phyloP scores from a whole-genome alignment of 192 early-diverging fungal genomes.

The Haplosporangium gracile region DNA sequence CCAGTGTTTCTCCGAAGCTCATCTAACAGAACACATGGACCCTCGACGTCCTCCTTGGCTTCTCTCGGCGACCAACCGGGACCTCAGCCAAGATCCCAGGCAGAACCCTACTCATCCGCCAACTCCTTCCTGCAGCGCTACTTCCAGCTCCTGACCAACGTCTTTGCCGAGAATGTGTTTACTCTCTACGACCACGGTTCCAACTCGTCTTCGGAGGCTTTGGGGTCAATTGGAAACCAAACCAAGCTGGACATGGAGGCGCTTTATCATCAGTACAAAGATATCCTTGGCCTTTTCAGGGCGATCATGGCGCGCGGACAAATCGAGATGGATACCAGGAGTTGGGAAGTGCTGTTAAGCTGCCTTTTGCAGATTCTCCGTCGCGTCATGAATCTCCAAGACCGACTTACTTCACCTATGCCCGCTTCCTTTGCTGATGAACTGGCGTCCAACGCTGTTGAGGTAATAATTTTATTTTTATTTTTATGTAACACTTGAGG shows the following conservation, averaged over 20 bases:
- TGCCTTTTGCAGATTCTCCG: constrained; percentile 74
- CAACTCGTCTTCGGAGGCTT: constrained; percentile 50
- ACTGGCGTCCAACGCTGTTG: constrained; percentile 72
- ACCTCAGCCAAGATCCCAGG: constrained; percentile 11
- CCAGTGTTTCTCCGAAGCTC: constrained; percentile 71
- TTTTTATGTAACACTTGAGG: not conserved
- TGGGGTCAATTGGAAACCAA: constrained; percentile 36
- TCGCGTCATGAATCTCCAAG: constrained; percentile 64
- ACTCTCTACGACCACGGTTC: constrained; percentile 39
- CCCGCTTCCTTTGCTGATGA: constrained; percentile 65
- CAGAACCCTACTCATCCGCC: constrained; percentile 56
- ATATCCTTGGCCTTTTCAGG: constrained; percentile 77
- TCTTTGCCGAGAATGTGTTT: constrained; percentile 67
- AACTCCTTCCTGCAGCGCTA: constrained; percentile 79
- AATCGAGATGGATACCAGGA: constrained; percentile 68
- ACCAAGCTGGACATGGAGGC: constrained; percentile 65
- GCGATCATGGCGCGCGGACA: constrained; percentile 65
- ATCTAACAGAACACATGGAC: constrained; percentile 17
- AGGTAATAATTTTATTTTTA: constrained; percentile 58
- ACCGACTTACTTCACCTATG: constrained; percentile 55
- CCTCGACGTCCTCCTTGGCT: constrained; percentile 15
- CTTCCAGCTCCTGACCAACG: constrained; percentile 70
- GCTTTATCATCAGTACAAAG: constrained; percentile 70
- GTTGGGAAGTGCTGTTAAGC: constrained; percentile 67
- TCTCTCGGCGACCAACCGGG: constrained; percentile 22